These are phyloP conservation scores for Lolium rigidum DNA, from an alignment of 176 grass and related monocot genomes.

Conservation along the genomic window DNA sequence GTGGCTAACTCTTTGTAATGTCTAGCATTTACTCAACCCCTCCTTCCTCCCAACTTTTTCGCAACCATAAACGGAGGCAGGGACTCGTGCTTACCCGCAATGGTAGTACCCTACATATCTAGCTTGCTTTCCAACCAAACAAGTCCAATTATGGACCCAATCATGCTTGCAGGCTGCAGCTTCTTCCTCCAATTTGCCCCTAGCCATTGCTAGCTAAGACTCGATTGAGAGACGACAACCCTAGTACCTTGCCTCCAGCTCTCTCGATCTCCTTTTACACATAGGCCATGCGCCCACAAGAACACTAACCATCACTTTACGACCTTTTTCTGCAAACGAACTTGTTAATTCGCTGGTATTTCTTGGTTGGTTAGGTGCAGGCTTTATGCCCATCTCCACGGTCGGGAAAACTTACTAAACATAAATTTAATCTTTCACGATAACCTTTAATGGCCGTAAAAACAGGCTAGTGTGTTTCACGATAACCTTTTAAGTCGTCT, in stretches of 20 bases:
- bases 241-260: background rate
- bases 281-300: slow-evolving; percentile 44
- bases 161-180: background rate
- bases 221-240: background rate
- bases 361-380: slow-evolving; percentile 40
- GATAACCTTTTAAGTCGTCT: background rate
- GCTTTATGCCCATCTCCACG: slow-evolving; percentile 31
- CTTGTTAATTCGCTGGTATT: slow-evolving; percentile 23
- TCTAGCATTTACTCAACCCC: background rate
- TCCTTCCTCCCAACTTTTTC: background rate
- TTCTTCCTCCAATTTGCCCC: slow-evolving; percentile 16
- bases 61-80: background rate
- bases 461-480: slow-evolving; percentile 3
- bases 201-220: background rate
- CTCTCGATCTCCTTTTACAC: background rate
- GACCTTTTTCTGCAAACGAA: background rate
- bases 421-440: background rate
- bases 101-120: background rate
- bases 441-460: slow-evolving; percentile 12
- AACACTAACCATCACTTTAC: slow-evolving; percentile 54
- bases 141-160: slow-evolving; percentile 27
- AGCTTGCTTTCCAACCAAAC: slow-evolving; percentile 2
- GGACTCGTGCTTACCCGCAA: background rate
- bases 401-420: background rate
- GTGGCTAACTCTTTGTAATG: background rate